A percentile compares a stretch with the other conserved stretches of the same genome.
phyloP scores from a whole-genome alignment of 768 basidiomycete genomes.

The Mrakia frigida region DNA sequence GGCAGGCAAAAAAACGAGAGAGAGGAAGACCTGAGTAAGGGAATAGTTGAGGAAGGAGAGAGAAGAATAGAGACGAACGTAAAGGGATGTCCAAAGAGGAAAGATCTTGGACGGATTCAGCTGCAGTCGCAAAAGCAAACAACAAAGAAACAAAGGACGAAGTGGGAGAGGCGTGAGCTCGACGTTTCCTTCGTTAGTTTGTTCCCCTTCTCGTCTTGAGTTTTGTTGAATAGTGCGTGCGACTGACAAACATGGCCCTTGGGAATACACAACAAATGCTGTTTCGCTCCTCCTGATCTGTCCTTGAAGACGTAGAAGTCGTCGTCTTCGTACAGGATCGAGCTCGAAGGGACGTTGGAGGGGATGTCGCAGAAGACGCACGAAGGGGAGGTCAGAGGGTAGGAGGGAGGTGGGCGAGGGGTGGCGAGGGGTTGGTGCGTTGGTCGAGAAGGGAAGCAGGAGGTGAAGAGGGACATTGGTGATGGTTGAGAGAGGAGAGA shows the following conservation, averaged over 20 bases:
- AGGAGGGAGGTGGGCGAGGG: neutral
- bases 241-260: slow-evolving; percentile 10
- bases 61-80: neutral
- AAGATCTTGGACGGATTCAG: slow-evolving; percentile 17
- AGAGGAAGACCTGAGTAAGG: neutral
- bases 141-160: neutral
- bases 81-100: neutral
- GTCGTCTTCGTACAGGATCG: neutral
- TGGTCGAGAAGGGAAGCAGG: slow-evolving; percentile 14
- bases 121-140: too few species aligned
- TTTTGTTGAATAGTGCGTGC: too few species aligned
- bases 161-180: neutral
- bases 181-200: neutral
- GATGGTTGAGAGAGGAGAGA: neutral
- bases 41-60: neutral
- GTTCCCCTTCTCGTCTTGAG: neutral
- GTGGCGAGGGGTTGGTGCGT: neutral
- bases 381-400: neutral
- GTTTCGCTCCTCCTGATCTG: neutral
- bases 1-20: neutral
- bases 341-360: neutral
- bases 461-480: slow-evolving; percentile 14
- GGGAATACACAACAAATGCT: slow-evolving; percentile 24
- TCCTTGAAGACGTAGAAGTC: slow-evolving; percentile 21
- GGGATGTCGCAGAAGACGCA: slow-evolving; percentile 21